Evolutionary conservation across 768 basidiomycete species (phyloP).

Genomic region (Terana coerulea): DNA sequence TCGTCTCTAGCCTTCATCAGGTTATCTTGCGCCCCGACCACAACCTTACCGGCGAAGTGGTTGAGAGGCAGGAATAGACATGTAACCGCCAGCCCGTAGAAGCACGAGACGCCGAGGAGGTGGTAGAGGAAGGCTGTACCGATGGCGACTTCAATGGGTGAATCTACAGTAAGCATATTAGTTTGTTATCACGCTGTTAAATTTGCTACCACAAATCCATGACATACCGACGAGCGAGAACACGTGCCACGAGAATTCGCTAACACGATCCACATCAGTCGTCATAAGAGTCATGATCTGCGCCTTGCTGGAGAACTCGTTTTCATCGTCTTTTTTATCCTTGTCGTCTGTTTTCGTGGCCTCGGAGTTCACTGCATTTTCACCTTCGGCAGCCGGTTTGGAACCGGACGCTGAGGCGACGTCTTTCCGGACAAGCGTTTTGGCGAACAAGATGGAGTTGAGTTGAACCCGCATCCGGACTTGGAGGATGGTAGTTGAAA

Average conservation of each 20-base stretch:
- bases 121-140: slow-evolving; percentile 74
- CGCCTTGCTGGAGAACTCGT: slow-evolving; percentile 52
- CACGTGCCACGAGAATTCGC: slow-evolving; percentile 78
- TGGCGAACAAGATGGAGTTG: slow-evolving; percentile 81
- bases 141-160: slow-evolving; percentile 74
- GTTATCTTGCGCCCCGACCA: slow-evolving; percentile 75
- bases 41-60: slow-evolving; percentile 78
- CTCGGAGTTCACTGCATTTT: slow-evolving; percentile 18
- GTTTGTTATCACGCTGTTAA: neutral
- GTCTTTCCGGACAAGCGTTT: slow-evolving; percentile 84
- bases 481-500: slow-evolving; percentile 67
- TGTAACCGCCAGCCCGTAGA: slow-evolving; percentile 75
- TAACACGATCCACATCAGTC: slow-evolving; percentile 87
- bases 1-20: slow-evolving; percentile 92
- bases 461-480: slow-evolving; percentile 70
- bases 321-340: slow-evolving; percentile 48
- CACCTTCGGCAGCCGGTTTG: slow-evolving; percentile 17
- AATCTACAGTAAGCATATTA: slow-evolving; percentile 56
- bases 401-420: slow-evolving; percentile 59
- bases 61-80: slow-evolving; percentile 69
- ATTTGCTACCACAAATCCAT: neutral
- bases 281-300: slow-evolving; percentile 97
- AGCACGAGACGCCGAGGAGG: slow-evolving; percentile 74
- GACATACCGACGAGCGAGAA: slow-evolving; percentile 67
- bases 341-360: slow-evolving; percentile 26